A percentile compares a stretch with the other conserved stretches of the same genome.
phyloP scores from a whole-genome alignment of 78 protist genomes.

The Guillardia theta region DNA sequence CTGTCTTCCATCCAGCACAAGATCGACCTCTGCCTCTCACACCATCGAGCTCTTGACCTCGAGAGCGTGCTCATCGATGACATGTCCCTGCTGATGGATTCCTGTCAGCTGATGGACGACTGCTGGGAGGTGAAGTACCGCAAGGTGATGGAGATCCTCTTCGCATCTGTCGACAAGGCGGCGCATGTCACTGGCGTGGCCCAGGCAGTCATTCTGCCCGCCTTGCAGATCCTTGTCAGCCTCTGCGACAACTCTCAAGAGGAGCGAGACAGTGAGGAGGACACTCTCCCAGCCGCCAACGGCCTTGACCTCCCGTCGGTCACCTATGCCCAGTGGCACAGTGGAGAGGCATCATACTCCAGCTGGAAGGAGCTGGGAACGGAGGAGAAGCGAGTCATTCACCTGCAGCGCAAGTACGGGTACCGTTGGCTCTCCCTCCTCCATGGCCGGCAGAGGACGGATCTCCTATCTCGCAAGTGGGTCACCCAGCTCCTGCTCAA shows the following conservation, averaged over 20 bases:
- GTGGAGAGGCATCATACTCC: neutral
- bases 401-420: conserved; percentile 10
- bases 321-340: neutral
- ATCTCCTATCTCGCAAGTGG: conserved; percentile 5
- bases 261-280: neutral
- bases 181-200: neutral
- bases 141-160: conserved; percentile 9
- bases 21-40: neutral
- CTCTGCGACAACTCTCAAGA: neutral
- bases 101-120: conserved; percentile 47
- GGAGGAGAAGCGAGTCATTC: too few species aligned
- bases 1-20: conserved; percentile 23
- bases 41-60: conserved; percentile 36
- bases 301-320: neutral
- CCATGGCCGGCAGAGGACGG: neutral
- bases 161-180: conserved; percentile 47
- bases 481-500: conserved; percentile 48
- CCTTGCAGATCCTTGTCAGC: conserved; percentile 52
- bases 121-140: conserved; percentile 57
- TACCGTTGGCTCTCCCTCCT: neutral
- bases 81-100: neutral
- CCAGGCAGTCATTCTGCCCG: conserved; percentile 62
- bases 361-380: too few species aligned
- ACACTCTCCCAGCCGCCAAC: neutral
- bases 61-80: neutral